Base-by-base conservation (phyloP, 2,329 filamentous ascomycete genomes). In the Ceratocystis cubensis region DNA sequence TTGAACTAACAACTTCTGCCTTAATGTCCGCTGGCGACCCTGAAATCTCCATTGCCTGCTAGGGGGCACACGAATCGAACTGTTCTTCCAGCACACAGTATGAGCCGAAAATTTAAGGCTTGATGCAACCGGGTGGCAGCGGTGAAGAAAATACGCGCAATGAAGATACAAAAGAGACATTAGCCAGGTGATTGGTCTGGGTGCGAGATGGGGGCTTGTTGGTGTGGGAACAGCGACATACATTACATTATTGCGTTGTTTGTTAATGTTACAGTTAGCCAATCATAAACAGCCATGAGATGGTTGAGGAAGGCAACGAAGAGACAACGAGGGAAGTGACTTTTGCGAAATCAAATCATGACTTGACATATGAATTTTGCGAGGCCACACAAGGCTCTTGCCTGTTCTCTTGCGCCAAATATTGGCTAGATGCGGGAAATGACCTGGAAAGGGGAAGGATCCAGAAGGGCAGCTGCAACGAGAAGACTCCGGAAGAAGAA, bases 11-110 rank as follows among this genome's bases (percentile, higher is more conserved):
- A 37, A 37, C 56, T 37, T 59, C 15, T 22, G 56, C 8, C 56
- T 59, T 59, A 59, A 59, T 59, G 30, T 59, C 56, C 56, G 56
- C 20, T 37, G 28, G 56, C 20, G 56, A 59, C 56, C 56, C 56
- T 59, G 56, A 59, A 59, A 59, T 59, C 56, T 59, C 56, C 56
- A 59, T 37, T n/a, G 22, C 56, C 25, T 59, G 25, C 28, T n/a
- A 33, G 56, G 56, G 28, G 30, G 17, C 28, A 30, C 8, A 59
- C 17, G 56, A 17, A 8, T 30, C n/a, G 6, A 7, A n/a, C 17
- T 10, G 17, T 59, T n/a, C 33, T 37, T n/a, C 15, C 28, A 7
- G 33, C 28, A 33, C 56, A 37, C 56, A 37, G 7, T 33, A 8
- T 13, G 17, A 10, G 28, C 13, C 33, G 17, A 37, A 5, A 33